phyloP scores from a whole-genome alignment of 2,329 filamentous ascomycete genomes.

The Aspergillus pseudoterreus region DNA sequence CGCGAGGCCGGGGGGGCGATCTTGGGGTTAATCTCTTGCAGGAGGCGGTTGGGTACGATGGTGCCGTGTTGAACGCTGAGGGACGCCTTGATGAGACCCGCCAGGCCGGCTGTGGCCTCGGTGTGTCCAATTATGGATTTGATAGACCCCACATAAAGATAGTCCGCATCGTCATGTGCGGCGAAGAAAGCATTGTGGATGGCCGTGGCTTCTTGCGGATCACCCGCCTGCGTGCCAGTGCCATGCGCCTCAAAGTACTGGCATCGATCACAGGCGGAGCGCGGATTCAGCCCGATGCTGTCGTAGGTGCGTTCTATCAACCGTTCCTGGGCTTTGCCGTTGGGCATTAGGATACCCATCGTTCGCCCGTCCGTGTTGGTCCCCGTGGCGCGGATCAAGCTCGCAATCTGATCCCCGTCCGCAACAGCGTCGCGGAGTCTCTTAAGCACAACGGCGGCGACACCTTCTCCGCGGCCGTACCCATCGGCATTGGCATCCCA shows the following conservation, averaged over 20 bases:
- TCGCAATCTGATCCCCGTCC: constrained; percentile 3
- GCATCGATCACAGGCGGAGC: constrained; percentile 20
- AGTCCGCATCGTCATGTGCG: not conserved
- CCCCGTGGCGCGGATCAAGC: constrained; percentile 46
- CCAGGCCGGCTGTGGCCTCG: constrained; percentile 22
- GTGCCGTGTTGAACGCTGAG: constrained; percentile 4
- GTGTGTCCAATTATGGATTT: constrained; percentile 23
- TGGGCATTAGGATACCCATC: constrained; percentile 56
- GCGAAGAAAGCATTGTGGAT: constrained; percentile 20
- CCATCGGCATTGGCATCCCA: constrained; percentile 2
- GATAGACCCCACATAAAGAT: constrained; percentile 16
- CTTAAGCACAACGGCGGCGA: constrained; percentile 2
- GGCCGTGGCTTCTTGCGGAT: constrained; percentile 26
- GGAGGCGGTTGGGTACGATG: constrained; percentile 27
- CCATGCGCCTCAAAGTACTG: constrained; percentile 47
- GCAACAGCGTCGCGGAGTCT: not conserved
- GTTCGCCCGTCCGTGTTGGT: constrained; percentile 59
- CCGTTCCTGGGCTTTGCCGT: constrained; percentile 39
- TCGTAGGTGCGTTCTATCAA: constrained; percentile 37
- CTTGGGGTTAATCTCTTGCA: constrained; percentile 23
- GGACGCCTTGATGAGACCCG: constrained; percentile 21
- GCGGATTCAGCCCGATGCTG: constrained; percentile 28
- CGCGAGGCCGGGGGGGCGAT: constrained; percentile 13
- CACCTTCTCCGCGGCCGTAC: constrained; percentile 6
- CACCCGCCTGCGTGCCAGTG: constrained; percentile 36